phyloP scores from a whole-genome alignment of 2,329 filamentous ascomycete genomes.

The Colletotrichum filicis region DNA sequence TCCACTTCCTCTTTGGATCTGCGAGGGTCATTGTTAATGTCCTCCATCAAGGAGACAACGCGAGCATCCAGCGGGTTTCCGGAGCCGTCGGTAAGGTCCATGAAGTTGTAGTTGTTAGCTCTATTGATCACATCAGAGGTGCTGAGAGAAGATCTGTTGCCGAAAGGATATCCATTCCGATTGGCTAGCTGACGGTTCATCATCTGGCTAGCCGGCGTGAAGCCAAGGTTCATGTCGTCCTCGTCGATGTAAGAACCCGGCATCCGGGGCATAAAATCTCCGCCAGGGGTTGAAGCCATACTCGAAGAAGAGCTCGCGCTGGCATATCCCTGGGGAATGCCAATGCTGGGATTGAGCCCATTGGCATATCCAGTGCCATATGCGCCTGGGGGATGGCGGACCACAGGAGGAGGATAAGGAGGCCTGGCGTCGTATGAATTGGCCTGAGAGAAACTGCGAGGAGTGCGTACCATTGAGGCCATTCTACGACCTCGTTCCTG shows the following conservation, averaged over 20 bases:
- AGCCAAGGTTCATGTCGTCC: background rate
- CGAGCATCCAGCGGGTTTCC: constrained; percentile 47
- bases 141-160: background rate
- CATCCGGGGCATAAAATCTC: constrained; percentile 9
- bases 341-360: background rate
- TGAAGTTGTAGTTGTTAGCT: constrained; percentile 30
- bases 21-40: constrained; percentile 49
- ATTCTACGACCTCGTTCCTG: background rate
- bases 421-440: background rate
- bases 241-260: constrained; percentile 20
- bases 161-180: background rate
- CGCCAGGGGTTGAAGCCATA: background rate
- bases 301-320: constrained; percentile 5
- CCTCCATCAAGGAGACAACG: constrained; percentile 37
- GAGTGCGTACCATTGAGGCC: background rate
- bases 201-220: constrained; percentile 8
- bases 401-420: background rate
- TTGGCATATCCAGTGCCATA: background rate
- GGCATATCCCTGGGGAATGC: background rate
- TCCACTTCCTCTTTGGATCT: constrained; percentile 73
- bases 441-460: background rate
- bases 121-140: constrained; percentile 28
- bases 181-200: background rate
- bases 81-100: constrained; percentile 42
- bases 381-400: background rate